A percentile compares a stretch with the other conserved stretches of the same genome.
Evolutionary conservation across 768 basidiomycete genomes (phyloP).

Genomic region (Lactarius vividus): DNA sequence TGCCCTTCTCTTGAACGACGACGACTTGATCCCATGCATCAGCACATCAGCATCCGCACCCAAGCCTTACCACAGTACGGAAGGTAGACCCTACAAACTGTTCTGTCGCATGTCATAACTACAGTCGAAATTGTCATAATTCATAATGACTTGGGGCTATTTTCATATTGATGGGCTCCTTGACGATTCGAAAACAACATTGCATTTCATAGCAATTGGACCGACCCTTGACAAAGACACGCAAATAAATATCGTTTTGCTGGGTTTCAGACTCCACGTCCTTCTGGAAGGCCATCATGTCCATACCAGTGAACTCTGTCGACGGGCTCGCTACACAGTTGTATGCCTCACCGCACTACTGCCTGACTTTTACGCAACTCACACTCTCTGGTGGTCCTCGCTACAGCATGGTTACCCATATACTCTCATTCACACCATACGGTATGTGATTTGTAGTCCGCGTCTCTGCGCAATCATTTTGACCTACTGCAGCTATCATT

Average conservation of each 20-base stretch:
- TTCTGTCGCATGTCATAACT: not conserved
- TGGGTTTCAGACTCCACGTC: not conserved
- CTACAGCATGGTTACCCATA: not conserved
- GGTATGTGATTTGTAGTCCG: not conserved
- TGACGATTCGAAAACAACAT: not conserved
- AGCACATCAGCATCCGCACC: too few relatives aligned
- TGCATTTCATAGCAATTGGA: not conserved
- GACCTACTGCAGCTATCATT: not conserved
- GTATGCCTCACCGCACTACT: not conserved
- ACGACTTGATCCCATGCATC: not conserved
- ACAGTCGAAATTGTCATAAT: too few relatives aligned
- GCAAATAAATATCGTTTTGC: not conserved
- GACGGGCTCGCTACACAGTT: not conserved
- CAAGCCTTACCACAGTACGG: not conserved
- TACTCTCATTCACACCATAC: conserved; percentile 1
- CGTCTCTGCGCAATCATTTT: not conserved
- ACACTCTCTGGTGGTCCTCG: not conserved
- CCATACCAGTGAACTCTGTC: not conserved
- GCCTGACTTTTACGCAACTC: not conserved
- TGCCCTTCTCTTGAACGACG: not conserved
- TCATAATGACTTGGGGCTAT: too few relatives aligned
- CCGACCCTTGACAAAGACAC: not conserved
- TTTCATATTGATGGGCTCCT: too few relatives aligned
- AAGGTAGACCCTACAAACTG: not conserved
- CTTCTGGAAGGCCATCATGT: not conserved